Evolutionary conservation across 441 rosid species (phyloP), one percentile per base, ranked within the genome.

Genomic region (Gossypium trilobum): DNA sequence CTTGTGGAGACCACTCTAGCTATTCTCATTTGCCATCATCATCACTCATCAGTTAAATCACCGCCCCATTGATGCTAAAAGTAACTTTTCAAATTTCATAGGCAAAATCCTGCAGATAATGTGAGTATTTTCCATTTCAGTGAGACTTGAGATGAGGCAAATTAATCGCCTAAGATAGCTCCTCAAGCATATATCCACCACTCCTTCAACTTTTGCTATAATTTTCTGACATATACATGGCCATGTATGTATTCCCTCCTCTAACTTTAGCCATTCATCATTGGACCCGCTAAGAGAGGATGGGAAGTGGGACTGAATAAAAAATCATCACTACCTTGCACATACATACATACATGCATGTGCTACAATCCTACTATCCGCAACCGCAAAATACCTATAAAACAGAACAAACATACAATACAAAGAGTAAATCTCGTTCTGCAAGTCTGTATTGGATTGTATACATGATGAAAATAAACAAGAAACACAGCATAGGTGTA

Each of bases 1-100:
- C 62, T 78, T 64, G 79, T 78, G 81, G 81, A 51, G 81, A 81
- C 83, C 83, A 77, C 83, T 11, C 27, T 16, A 16, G 6, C 33
- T 36, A 13, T 33, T 54, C 67, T 60, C 44, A 54, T 63, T 33
- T 61, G 23, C 76, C 72, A 77, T 71, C 72, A 68, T 67, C 76
- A 61, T 59, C 52, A 23, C 7, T 39, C 7, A 4, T 58, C 39
- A 10, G 17, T 11, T 2, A 46, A 19, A 29, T 29, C 6, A 5
- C 25, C 33, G 6, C 33, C 33, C 36, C 60, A 25, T 67, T 50
- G 58, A 50, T 67, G 71, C 44, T 25, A 67, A 67, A 67, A 50
- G 58, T 10, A 67, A 50, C 23, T 50, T 67, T 67, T 50, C 59
- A 25, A 25, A 13, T 11, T 22, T 57, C 61, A 50, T 67, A 20